These are phyloP conservation scores for Talaromyces verruculosus DNA, from an alignment of 2,329 filamentous ascomycete species.

Conservation along the genomic window DNA sequence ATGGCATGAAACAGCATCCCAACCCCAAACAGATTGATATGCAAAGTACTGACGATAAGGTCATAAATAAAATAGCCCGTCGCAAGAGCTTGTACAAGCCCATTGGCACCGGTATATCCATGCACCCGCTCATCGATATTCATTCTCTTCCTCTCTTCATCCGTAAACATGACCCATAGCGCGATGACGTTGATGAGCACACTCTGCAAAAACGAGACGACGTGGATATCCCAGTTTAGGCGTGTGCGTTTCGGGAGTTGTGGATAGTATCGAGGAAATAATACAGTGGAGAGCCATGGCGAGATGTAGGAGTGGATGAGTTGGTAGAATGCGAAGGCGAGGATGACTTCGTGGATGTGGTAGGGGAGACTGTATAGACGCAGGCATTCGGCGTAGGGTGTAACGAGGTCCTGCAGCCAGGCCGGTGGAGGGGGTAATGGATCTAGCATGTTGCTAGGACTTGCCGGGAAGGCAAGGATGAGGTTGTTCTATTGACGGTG, in stretches of 20 bases:
- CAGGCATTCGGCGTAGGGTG: constrained; percentile 54
- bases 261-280: constrained; percentile 58
- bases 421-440: constrained; percentile 51
- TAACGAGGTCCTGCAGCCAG: constrained; percentile 49
- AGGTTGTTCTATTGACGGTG: neutral
- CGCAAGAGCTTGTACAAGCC: constrained; percentile 60
- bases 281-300: constrained; percentile 53
- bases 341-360: constrained; percentile 62
- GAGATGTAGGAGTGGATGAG: constrained; percentile 55
- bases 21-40: constrained; percentile 59
- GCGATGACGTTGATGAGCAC: constrained; percentile 56
- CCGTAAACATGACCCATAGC: constrained; percentile 58
- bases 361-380: constrained; percentile 57
- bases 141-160: constrained; percentile 58
- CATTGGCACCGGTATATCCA: constrained; percentile 61
- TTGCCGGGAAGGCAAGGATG: neutral
- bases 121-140: constrained; percentile 55
- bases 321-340: constrained; percentile 59
- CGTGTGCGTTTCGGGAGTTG: constrained; percentile 56
- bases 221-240: constrained; percentile 67
- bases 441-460: constrained; percentile 41
- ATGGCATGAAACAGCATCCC: constrained; percentile 64
- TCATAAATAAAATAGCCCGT: constrained; percentile 67
- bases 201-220: constrained; percentile 62
- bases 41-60: constrained; percentile 55